These are phyloP conservation scores for Camelina neglecta DNA, from an alignment of 345 rosid species.

Conservation along the genomic window DNA sequence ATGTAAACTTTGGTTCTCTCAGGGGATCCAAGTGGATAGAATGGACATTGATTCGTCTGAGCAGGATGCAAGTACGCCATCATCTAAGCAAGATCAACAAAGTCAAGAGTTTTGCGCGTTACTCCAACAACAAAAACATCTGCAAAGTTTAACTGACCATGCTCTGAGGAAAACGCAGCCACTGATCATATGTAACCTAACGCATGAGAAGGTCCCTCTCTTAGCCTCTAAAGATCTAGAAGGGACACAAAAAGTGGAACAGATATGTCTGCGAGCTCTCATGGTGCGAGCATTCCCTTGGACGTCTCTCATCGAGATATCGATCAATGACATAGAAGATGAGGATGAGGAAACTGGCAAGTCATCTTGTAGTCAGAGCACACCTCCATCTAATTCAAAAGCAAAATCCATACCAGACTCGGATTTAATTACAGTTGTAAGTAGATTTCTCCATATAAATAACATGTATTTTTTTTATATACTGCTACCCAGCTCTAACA, in stretches of 20 bases:
- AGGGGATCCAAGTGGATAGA: constrained; percentile 84
- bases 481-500: constrained; percentile 27
- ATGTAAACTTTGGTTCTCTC: constrained; percentile 22
- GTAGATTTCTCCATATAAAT: constrained; percentile 7
- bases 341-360: constrained; percentile 55
- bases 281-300: constrained; percentile 57
- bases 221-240: constrained; percentile 56
- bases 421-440: constrained; percentile 54
- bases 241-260: constrained; percentile 64
- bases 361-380: constrained; percentile 43
- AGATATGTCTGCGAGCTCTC: constrained; percentile 76
- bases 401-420: constrained; percentile 54
- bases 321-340: constrained; percentile 37
- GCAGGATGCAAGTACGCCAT: constrained; percentile 48
- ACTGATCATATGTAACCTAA: constrained; percentile 65
- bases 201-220: constrained; percentile 64
- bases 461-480: not conserved
- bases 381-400: constrained; percentile 49
- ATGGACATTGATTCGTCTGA: constrained; percentile 60
- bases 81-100: constrained; percentile 51
- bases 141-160: constrained; percentile 67
- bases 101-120: constrained; percentile 58
- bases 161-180: constrained; percentile 81
- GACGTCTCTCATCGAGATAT: constrained; percentile 50
- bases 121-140: constrained; percentile 67